A percentile compares a stretch with the other conserved stretches of the same genome.
Evolutionary conservation across 2,329 filamentous ascomycete genomes (phyloP).

Genomic region (Fusarium pseudograminearum): DNA sequence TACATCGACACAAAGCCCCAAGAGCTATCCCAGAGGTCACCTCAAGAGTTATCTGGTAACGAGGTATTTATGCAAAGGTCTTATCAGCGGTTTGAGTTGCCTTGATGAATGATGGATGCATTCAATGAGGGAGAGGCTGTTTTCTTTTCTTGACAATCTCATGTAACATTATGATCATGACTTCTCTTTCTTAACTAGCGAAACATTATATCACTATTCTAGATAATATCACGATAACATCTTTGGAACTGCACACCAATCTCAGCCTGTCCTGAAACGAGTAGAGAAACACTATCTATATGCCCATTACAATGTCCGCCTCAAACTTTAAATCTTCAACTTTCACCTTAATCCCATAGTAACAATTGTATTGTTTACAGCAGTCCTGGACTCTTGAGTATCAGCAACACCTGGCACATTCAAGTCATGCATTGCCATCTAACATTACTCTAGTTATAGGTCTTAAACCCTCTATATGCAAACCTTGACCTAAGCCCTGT

Average conservation of each 20-base stretch:
- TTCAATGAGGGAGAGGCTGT: background rate
- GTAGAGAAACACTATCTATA: constrained; percentile 44
- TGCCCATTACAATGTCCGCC: constrained; percentile 45
- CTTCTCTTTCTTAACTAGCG: background rate
- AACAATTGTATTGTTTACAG: background rate
- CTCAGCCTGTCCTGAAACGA: constrained; percentile 44
- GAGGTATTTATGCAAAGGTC: background rate
- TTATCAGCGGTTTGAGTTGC: background rate
- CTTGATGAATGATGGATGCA: background rate
- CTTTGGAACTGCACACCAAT: constrained; percentile 46
- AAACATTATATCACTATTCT: background rate
- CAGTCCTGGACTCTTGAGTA: background rate
- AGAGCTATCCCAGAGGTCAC: background rate
- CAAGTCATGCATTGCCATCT: background rate
- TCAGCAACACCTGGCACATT: background rate
- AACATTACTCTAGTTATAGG: background rate
- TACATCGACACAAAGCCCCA: background rate
- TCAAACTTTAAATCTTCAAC: constrained; percentile 39
- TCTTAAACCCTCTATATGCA: background rate
- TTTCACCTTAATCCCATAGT: constrained; percentile 7
- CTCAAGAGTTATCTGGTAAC: background rate
- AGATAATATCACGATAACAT: constrained; percentile 7
- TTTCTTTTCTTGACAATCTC: background rate
- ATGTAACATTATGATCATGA: background rate
- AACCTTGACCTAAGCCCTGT: background rate